These are phyloP conservation scores for Gleditsia sinensis DNA, from an alignment of 306 rosid genomes.

Conservation along the genomic window DNA sequence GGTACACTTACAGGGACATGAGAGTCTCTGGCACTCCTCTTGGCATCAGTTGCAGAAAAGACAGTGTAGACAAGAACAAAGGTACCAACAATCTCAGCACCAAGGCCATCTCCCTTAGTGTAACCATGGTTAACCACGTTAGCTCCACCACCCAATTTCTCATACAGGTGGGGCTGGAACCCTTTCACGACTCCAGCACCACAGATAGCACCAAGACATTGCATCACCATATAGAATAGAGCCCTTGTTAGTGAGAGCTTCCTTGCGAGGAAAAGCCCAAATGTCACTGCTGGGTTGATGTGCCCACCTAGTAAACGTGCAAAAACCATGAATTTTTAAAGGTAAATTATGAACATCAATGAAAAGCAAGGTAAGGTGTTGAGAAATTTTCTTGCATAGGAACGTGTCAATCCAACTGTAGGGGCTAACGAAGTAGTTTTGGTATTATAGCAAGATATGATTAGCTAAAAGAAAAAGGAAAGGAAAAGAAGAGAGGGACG, in stretches of 20 bases:
- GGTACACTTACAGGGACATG: constrained; percentile 75
- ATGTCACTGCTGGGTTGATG: constrained; percentile 91
- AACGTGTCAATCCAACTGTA: neutral
- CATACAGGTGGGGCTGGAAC: constrained; percentile 47
- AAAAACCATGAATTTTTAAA: neutral
- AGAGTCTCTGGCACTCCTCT: constrained; percentile 88
- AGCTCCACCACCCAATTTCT: constrained; percentile 66
- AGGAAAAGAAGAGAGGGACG: too few species aligned
- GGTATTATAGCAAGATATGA: neutral
- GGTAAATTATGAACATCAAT: neutral
- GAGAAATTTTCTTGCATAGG: neutral
- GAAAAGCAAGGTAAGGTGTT: too few species aligned
- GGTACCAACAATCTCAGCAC: constrained; percentile 88
- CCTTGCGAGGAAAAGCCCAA: constrained; percentile 83
- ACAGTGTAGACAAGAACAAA: constrained; percentile 90
- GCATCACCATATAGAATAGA: constrained; percentile 77
- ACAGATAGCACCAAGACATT: constrained; percentile 79
- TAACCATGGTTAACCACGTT: constrained; percentile 64
- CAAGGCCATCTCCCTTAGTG: constrained; percentile 89
- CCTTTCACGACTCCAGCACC: constrained; percentile 94
- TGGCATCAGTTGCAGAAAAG: constrained; percentile 95
- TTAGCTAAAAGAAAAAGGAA: neutral
- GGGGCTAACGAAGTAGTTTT: too few species aligned
- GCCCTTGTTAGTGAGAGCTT: constrained; percentile 82
- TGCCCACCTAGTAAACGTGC: constrained; percentile 64